Conservation (phyloP, 495 filamentous ascomycete species). For the Ramalina peruviana region DNA sequence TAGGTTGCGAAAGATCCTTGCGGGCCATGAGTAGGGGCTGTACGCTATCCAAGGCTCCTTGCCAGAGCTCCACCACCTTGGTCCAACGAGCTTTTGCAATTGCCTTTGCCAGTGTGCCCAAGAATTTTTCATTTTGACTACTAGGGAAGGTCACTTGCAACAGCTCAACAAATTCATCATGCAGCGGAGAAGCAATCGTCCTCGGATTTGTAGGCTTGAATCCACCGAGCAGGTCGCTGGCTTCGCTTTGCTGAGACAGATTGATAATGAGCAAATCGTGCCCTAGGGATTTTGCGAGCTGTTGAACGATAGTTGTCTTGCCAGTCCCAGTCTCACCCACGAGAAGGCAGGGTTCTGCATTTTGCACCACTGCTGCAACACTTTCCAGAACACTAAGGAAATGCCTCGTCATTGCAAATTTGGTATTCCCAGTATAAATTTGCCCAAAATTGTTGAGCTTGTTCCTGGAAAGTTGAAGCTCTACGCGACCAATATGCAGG, state of each 20-base stretch:
- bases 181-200: constrained; percentile 74
- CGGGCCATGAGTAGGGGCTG: constrained; percentile 47
- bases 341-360: constrained; percentile 76
- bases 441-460: constrained; percentile 27
- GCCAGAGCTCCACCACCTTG: constrained; percentile 70
- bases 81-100: constrained; percentile 74
- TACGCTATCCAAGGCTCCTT: constrained; percentile 75
- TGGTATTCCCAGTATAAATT: constrained; percentile 15
- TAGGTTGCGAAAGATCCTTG: constrained; percentile 18
- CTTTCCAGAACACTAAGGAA: constrained; percentile 65
- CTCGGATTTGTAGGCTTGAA: constrained; percentile 91
- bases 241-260: constrained; percentile 93
- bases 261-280: constrained; percentile 82
- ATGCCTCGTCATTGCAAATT: constrained; percentile 60
- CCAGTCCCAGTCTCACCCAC: constrained; percentile 98
- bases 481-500: constrained; percentile 55
- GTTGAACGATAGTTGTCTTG: constrained; percentile 91
- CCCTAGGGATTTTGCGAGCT: constrained; percentile 68
- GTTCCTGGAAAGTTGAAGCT: constrained; percentile 29
- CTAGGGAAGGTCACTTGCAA: constrained; percentile 73
- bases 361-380: constrained; percentile 64
- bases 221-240: constrained; percentile 80
- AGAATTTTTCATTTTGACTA: constrained; percentile 73
- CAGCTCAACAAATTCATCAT: constrained; percentile 84
- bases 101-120: constrained; percentile 64